A percentile compares a stretch with the other conserved stretches of the same genome.
phyloP scores from a whole-genome alignment of 192 early-diverging fungal genomes.

The Coemansia sp. region DNA sequence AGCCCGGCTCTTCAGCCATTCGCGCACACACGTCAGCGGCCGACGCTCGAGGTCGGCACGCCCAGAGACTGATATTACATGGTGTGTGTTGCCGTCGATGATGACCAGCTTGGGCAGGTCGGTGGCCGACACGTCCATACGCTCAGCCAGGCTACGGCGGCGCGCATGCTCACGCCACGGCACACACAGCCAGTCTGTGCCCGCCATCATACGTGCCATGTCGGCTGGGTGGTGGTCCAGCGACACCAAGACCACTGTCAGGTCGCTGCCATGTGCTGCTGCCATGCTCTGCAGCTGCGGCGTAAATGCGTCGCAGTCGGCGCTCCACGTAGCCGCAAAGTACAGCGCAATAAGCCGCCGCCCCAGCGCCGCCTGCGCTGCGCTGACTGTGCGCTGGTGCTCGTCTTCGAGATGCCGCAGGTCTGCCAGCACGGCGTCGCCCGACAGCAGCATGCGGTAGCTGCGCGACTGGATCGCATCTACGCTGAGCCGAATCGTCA shows the following conservation, averaged over 20 bases:
- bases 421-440: constrained; percentile 35
- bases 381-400: constrained; percentile 31
- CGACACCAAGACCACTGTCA: constrained; percentile 42
- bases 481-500: constrained; percentile 50
- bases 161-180: constrained; percentile 44
- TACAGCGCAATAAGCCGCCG: constrained; percentile 35
- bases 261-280: constrained; percentile 28
- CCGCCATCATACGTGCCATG: constrained; percentile 42
- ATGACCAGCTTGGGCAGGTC: constrained; percentile 42
- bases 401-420: constrained; percentile 47
- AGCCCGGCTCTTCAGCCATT: constrained; percentile 39
- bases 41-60: constrained; percentile 28
- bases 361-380: constrained; percentile 28
- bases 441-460: constrained; percentile 45
- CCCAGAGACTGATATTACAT: constrained; percentile 21
- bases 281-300: constrained; percentile 33
- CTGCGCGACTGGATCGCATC: constrained; percentile 47
- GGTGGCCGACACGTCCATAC: constrained; percentile 29
- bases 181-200: constrained; percentile 46
- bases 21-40: constrained; percentile 49
- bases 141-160: constrained; percentile 33
- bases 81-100: constrained; percentile 45
- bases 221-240: constrained; percentile 48
- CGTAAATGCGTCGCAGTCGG: constrained; percentile 52
- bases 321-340: constrained; percentile 53